A percentile compares a stretch with the other conserved stretches of the same genome.
phyloP scores from a whole-genome alignment of 2,329 filamentous ascomycete species.

The Thelonectria olida region DNA sequence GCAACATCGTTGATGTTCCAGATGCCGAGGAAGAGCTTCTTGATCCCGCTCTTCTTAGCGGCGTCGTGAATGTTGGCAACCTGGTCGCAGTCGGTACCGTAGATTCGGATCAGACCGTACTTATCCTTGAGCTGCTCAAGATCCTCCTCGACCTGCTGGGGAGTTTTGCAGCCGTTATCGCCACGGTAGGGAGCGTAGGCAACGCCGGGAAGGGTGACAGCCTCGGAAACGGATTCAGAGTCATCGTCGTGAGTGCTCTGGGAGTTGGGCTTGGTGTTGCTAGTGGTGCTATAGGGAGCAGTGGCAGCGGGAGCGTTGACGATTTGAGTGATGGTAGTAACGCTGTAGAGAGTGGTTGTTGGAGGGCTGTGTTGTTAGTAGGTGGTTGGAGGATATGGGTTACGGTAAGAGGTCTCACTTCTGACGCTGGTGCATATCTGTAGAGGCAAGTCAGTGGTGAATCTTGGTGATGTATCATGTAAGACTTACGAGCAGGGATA shows the following conservation, averaged over 20 bases:
- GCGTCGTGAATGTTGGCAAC: slow-evolving; percentile 69
- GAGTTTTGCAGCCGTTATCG: slow-evolving; percentile 72
- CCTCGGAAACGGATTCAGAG: slow-evolving; percentile 10
- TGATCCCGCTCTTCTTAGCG: slow-evolving; percentile 70
- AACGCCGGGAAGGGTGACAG: slow-evolving; percentile 49
- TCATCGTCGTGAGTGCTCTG: slow-evolving; percentile 9
- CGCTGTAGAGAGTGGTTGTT: slow-evolving; percentile 27
- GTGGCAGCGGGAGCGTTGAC: neutral
- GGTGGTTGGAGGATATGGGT: neutral
- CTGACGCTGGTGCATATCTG: slow-evolving; percentile 8
- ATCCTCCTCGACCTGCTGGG: slow-evolving; percentile 70
- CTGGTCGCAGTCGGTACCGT: slow-evolving; percentile 83
- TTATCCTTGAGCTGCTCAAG: slow-evolving; percentile 61
- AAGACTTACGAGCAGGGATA: slow-evolving; percentile 36
- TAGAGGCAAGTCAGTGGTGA: neutral
- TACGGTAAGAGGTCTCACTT: slow-evolving; percentile 16
- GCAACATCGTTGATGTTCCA: slow-evolving; percentile 69
- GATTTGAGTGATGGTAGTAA: slow-evolving; percentile 31
- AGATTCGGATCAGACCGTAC: slow-evolving; percentile 76
- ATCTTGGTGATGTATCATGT: neutral
- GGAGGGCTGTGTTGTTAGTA: slow-evolving; percentile 15
- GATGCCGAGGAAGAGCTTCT: slow-evolving; percentile 79
- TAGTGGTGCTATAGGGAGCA: slow-evolving; percentile 6
- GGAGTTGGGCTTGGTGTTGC: slow-evolving; percentile 11
- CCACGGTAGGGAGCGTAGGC: slow-evolving; percentile 60